These are phyloP conservation scores for Daldinia decipiens DNA, from an alignment of 495 filamentous ascomycete genomes.

Conservation along the genomic window DNA sequence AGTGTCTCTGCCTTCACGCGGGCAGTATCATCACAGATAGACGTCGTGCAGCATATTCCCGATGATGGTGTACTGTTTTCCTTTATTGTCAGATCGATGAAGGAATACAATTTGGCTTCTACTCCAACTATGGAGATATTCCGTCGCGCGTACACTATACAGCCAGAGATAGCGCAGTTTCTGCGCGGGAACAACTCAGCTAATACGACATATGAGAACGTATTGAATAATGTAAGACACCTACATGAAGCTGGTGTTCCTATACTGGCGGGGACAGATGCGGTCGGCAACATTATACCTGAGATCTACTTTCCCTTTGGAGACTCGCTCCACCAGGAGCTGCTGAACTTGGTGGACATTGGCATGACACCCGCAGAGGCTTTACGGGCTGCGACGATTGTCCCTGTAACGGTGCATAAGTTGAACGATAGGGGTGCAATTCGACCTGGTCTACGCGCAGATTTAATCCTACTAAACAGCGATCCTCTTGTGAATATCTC, in stretches of 20 bases:
- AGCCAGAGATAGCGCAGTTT: conserved; percentile 35
- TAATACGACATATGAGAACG: conserved; percentile 39
- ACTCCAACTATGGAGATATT: conserved; percentile 50
- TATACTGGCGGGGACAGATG: conserved; percentile 52
- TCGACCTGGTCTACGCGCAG: conserved; percentile 50
- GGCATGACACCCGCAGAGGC: conserved; percentile 45
- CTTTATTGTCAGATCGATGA: conserved; percentile 30
- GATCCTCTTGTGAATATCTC: conserved; percentile 54
- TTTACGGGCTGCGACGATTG: conserved; percentile 42
- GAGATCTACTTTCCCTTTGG: conserved; percentile 62
- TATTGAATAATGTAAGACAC: conserved; percentile 42
- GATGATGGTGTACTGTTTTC: conserved; percentile 44
- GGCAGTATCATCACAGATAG: conserved; percentile 41
- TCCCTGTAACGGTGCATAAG: conserved; percentile 26
- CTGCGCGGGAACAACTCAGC: conserved; percentile 22
- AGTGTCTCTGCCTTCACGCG: conserved; percentile 33
- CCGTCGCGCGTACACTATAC: conserved; percentile 36
- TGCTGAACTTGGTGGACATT: conserved; percentile 38
- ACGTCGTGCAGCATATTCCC: conserved; percentile 52
- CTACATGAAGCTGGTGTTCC: conserved; percentile 46
- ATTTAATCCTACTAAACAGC: conserved; percentile 53
- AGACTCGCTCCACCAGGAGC: conserved; percentile 42
- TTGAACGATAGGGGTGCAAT: conserved; percentile 52
- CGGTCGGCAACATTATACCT: conserved; percentile 40
- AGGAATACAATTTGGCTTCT: conserved; percentile 28